Evolutionary conservation across 2,329 filamentous ascomycete species (phyloP).

Genomic region (Aspergillus cejpii): DNA sequence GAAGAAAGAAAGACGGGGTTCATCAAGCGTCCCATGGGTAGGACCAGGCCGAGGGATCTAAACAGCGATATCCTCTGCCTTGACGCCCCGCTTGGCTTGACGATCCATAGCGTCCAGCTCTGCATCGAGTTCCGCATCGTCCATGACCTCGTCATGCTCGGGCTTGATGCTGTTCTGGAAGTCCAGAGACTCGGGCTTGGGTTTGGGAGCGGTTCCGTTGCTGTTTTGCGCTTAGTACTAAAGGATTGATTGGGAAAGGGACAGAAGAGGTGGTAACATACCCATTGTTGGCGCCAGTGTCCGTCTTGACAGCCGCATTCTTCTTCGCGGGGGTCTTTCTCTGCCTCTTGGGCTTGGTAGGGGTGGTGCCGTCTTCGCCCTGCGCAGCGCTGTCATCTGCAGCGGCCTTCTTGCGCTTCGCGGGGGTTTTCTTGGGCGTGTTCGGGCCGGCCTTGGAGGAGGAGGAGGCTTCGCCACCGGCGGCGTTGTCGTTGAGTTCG

Average conservation of each 20-base stretch:
- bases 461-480: slow-evolving; percentile 1
- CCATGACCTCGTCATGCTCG: slow-evolving; percentile 8
- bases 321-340: slow-evolving; percentile 19
- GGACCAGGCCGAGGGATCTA: background rate
- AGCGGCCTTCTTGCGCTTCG: slow-evolving; percentile 20
- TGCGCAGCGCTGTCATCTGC: slow-evolving; percentile 5
- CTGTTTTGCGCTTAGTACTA: background rate
- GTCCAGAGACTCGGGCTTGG: background rate
- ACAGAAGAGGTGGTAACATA: background rate
- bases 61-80: background rate
- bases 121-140: slow-evolving; percentile 8
- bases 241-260: too few species aligned
- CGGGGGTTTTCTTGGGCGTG: slow-evolving; percentile 15
- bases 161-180: background rate
- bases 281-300: slow-evolving; percentile 2
- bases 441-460: background rate
- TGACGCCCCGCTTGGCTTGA: background rate
- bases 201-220: background rate
- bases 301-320: slow-evolving; percentile 4
- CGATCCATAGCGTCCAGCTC: slow-evolving; percentile 11
- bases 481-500: slow-evolving; percentile 3
- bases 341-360: slow-evolving; percentile 19
- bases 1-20: background rate
- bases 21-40: slow-evolving; percentile 1
- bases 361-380: slow-evolving; percentile 6